Evolutionary conservation across 345 rosid genomes (phyloP).

Genomic region (Murraya koenigii): DNA sequence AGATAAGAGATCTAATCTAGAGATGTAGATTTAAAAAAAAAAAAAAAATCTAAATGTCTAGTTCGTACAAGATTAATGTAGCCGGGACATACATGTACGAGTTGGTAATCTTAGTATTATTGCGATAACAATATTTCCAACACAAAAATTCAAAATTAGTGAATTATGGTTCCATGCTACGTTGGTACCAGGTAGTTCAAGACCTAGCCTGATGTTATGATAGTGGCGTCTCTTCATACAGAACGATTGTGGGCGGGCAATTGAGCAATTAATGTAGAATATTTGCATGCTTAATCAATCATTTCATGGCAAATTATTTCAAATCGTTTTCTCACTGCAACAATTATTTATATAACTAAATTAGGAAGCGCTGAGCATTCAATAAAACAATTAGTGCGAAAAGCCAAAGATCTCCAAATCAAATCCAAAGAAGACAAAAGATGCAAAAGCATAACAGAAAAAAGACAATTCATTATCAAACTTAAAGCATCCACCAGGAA

Average conservation of each 20-base stretch:
- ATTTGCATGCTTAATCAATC: background rate
- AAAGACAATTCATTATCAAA: constrained; percentile 15
- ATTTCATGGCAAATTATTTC: background rate
- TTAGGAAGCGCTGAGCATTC: background rate
- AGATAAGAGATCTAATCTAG: background rate
- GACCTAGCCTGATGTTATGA: background rate
- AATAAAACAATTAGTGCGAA: background rate
- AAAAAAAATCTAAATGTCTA: too few species aligned
- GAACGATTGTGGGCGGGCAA: background rate
- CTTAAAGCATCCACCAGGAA: constrained; percentile 16
- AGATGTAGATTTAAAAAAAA: background rate
- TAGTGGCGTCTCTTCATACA: background rate
- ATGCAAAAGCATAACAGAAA: background rate
- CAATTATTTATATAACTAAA: background rate
- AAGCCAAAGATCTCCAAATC: background rate
- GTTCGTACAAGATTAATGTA: too few species aligned
- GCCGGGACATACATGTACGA: too few species aligned
- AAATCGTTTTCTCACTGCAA: background rate
- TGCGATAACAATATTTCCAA: background rate
- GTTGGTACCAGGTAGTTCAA: too few species aligned
- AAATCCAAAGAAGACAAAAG: background rate
- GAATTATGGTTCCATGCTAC: background rate
- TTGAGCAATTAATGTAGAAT: too few species aligned
- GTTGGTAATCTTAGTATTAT: too few species aligned
- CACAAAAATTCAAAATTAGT: background rate